Percentiles rank a stretch among this genome's conserved stretches.
These are phyloP conservation scores for Corymbia citriodora DNA, from an alignment of 441 rosid genomes.

Conservation along the genomic window DNA sequence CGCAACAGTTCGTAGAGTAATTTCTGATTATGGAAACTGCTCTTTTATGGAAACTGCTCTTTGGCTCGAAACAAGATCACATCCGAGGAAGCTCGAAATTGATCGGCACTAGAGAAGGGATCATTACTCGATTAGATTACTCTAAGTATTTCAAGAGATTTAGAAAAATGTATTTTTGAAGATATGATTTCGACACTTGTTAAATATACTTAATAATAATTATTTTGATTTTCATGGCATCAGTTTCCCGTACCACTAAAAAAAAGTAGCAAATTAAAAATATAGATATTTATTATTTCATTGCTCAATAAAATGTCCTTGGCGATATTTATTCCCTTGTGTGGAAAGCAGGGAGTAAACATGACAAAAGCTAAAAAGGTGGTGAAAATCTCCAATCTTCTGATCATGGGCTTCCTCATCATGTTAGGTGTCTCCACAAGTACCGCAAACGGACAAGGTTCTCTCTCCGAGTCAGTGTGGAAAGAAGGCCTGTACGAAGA, in stretches of 20 bases:
- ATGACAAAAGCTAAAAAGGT: neutral
- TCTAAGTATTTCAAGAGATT: neutral
- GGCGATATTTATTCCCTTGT: neutral
- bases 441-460: neutral
- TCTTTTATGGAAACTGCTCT: fast-evolving
- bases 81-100: neutral
- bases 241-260: neutral
- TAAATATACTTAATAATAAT: neutral
- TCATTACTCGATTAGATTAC: neutral
- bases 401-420: neutral
- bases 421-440: neutral
- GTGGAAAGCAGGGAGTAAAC: neutral
- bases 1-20: neutral
- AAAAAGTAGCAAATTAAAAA: neutral
- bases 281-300: neutral
- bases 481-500: neutral
- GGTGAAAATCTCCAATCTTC: neutral
- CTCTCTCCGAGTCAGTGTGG: neutral
- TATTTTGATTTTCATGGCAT: neutral
- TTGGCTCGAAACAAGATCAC: fast-evolving
- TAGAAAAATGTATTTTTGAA: fast-evolving
- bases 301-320: neutral
- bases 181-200: neutral
- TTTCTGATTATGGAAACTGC: neutral
- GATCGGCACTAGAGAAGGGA: neutral